Evolutionary conservation across 2,329 filamentous ascomycete species (phyloP).

Genomic region (Aspergillus novoparasiticus): DNA sequence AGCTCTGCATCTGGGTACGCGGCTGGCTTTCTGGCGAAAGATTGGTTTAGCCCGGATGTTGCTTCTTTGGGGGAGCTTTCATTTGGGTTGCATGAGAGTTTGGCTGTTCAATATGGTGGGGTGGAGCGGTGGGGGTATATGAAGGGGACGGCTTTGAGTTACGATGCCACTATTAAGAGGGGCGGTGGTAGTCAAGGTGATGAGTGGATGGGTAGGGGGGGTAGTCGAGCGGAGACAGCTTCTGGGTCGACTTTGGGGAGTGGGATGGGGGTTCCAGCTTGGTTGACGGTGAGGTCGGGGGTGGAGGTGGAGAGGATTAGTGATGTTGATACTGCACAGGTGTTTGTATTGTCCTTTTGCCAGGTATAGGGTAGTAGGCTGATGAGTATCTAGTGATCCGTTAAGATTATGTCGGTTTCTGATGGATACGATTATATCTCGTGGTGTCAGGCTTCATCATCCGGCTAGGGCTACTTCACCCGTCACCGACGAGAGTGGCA

Average conservation of each 20-base stretch:
- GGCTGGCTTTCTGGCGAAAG: constrained; percentile 71
- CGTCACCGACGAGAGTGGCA: constrained; percentile 50
- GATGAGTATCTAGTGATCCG: constrained; percentile 58
- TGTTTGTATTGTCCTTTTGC: constrained; percentile 49
- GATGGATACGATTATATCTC: constrained; percentile 56
- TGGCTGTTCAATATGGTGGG: constrained; percentile 64
- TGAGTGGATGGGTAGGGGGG: constrained; percentile 68
- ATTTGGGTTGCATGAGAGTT: constrained; percentile 67
- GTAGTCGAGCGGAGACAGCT: constrained; percentile 61
- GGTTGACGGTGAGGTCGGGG: constrained; percentile 60
- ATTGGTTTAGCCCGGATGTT: constrained; percentile 68
- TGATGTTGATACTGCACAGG: constrained; percentile 62
- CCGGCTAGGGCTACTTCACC: constrained; percentile 61
- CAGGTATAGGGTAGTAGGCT: background rate
- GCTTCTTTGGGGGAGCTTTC: constrained; percentile 66
- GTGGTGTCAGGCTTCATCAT: constrained; percentile 68
- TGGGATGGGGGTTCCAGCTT: constrained; percentile 51
- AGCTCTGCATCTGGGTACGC: constrained; percentile 73
- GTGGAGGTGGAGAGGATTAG: constrained; percentile 65
- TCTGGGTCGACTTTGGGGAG: constrained; percentile 39
- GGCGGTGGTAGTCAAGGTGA: constrained; percentile 53
- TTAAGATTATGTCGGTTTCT: constrained; percentile 67
- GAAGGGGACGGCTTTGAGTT: constrained; percentile 62
- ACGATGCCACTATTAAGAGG: constrained; percentile 42
- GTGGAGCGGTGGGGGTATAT: constrained; percentile 61